These are phyloP conservation scores for Kurtzmaniella natalensis DNA, from an alignment of 1,139 yeast genomes.

Conservation along the genomic window DNA sequence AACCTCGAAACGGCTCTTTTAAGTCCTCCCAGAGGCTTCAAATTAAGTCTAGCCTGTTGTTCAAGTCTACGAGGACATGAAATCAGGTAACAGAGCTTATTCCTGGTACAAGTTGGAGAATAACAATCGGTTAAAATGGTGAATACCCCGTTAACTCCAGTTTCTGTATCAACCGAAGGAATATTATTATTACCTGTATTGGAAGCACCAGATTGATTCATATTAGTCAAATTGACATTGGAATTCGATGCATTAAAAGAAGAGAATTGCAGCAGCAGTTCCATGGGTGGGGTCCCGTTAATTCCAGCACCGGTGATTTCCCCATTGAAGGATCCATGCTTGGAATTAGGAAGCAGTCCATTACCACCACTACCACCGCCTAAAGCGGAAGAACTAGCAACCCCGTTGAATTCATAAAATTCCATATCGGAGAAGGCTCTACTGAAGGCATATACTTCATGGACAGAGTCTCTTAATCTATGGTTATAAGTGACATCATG, in stretches of 20 bases:
- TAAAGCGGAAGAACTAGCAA: too few species aligned
- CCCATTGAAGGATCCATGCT: conserved; percentile 30
- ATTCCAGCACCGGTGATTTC: conserved; percentile 8
- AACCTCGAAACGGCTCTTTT: conserved; percentile 78
- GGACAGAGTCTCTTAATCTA: conserved; percentile 78
- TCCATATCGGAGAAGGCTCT: conserved; percentile 47
- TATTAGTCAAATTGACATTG: not conserved
- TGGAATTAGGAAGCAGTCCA: conserved; percentile 15
- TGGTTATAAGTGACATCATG: conserved; percentile 97
- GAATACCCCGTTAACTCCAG: conserved; percentile 82
- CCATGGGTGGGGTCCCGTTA: conserved; percentile 10
- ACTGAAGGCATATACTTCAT: conserved; percentile 85
- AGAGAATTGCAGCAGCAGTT: conserved; percentile 10
- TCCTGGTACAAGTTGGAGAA: conserved; percentile 93
- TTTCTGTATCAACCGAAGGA: conserved; percentile 11
- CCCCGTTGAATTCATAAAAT: conserved; percentile 24
- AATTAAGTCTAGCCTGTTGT: conserved; percentile 87
- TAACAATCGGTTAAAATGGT: conserved; percentile 91
- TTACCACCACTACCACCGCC: conserved; percentile 14
- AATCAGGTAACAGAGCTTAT: conserved; percentile 83
- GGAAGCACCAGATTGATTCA: conserved; percentile 6
- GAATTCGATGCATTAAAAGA: conserved; percentile 8
- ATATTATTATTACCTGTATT: conserved; percentile 8
- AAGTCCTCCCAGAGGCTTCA: conserved; percentile 86
- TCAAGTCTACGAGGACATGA: conserved; percentile 97